Conservation (phyloP, 192 early-diverging fungal genomes). For the Obelidium mucronatum region DNA sequence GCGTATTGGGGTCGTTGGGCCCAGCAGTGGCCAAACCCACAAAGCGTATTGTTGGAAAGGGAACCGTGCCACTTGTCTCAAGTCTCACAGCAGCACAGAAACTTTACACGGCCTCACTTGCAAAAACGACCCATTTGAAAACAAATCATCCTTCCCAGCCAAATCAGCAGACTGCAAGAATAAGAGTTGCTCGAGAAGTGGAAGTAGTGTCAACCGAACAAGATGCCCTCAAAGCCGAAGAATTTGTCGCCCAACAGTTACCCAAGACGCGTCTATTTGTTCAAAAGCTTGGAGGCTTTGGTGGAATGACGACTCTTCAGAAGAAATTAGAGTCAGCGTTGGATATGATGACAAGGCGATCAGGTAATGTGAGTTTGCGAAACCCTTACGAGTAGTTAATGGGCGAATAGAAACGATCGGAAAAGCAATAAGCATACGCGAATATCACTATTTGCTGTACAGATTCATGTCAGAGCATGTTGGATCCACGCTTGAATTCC, state of each 20-base stretch:
- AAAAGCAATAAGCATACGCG: background rate
- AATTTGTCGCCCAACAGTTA: background rate
- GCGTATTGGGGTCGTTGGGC: too few relatives aligned
- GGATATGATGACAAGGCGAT: background rate
- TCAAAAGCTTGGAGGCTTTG: background rate
- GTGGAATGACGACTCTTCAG: background rate
- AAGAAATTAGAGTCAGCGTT: background rate
- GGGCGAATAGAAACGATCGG: background rate
- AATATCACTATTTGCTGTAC: conserved; percentile 3
- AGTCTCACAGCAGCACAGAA: too few relatives aligned
- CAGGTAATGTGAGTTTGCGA: background rate
- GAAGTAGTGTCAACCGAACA: background rate
- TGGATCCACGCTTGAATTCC: background rate
- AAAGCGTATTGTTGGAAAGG: too few relatives aligned
- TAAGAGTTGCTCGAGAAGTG: background rate
- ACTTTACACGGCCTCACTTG: too few relatives aligned
- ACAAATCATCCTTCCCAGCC: too few relatives aligned
- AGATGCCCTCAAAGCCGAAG: background rate
- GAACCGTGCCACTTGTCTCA: too few relatives aligned
- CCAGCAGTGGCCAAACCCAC: too few relatives aligned
- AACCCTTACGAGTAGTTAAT: background rate
- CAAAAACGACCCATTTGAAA: too few relatives aligned
- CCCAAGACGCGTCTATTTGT: conserved; percentile 2
- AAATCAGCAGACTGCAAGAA: background rate
- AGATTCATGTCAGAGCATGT: conserved; percentile 8